A percentile compares a stretch with the other conserved stretches of the same genome.
Conservation (phyloP, 257 asterid genomes). For the Echites panduratus region DNA sequence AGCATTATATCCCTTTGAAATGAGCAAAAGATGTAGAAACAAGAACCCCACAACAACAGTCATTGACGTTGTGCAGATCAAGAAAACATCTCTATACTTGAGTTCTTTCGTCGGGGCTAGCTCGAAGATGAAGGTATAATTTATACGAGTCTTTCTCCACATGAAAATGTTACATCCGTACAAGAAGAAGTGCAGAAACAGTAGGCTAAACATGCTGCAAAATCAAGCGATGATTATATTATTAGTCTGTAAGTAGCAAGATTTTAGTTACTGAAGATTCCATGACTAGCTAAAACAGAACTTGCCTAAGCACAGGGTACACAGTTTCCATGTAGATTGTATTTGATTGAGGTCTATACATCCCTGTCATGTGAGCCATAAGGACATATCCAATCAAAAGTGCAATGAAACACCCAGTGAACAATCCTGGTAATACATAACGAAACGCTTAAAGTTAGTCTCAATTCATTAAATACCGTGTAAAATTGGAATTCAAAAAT, state of each 20-base stretch:
- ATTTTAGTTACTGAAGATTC: neutral
- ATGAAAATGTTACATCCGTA: slow-evolving; percentile 86
- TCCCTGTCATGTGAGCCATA: slow-evolving; percentile 78
- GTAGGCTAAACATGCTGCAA: slow-evolving; percentile 84
- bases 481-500: neutral
- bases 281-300: neutral
- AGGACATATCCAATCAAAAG: slow-evolving; percentile 68
- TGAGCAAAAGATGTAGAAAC: slow-evolving; percentile 64
- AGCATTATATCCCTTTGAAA: slow-evolving; percentile 56
- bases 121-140: slow-evolving; percentile 84
- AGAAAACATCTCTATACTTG: slow-evolving; percentile 67
- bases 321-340: slow-evolving; percentile 86
- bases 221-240: neutral
- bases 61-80: slow-evolving; percentile 74
- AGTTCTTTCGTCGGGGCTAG: slow-evolving; percentile 55
- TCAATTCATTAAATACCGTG: neutral
- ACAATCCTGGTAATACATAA: slow-evolving; percentile 47
- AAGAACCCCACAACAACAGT: slow-evolving; percentile 59
- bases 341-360: slow-evolving; percentile 52
- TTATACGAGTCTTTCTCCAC: slow-evolving; percentile 85
- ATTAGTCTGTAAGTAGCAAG: neutral
- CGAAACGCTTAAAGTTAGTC: neutral
- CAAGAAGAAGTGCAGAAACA: slow-evolving; percentile 73
- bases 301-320: slow-evolving; percentile 88
- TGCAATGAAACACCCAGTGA: slow-evolving; percentile 72